Percentiles rank a stretch among this genome's conserved stretches.
Conservation (phyloP, 371 early-diverging fungal species). For the Haplosporangium sp. region DNA sequence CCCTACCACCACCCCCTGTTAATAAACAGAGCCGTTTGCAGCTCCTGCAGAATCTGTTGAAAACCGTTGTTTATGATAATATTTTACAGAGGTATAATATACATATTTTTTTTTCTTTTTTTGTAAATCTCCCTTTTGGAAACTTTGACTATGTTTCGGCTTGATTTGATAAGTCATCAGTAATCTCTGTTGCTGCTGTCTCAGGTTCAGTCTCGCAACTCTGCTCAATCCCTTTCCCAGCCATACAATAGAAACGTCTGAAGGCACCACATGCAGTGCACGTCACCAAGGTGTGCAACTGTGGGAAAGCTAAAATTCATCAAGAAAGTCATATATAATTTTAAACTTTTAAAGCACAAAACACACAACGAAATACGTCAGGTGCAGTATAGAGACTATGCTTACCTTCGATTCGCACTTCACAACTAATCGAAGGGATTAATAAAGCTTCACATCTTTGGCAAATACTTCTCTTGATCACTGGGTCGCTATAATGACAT, state of each 20-base stretch:
- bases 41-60: too few relatives aligned
- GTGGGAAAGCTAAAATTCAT: slow-evolving; percentile 31
- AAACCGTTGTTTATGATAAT: too few relatives aligned
- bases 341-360: too few relatives aligned
- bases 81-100: neutral
- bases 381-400: too few relatives aligned
- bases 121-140: too few relatives aligned
- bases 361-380: too few relatives aligned
- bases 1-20: too few relatives aligned
- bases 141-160: neutral
- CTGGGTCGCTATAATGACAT: slow-evolving; percentile 26
- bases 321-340: neutral
- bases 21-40: too few relatives aligned
- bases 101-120: slow-evolving; percentile 1
- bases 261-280: slow-evolving; percentile 51
- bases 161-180: neutral
- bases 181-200: slow-evolving; percentile 3
- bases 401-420: slow-evolving; percentile 42
- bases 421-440: slow-evolving; percentile 38
- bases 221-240: slow-evolving; percentile 35
- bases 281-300: slow-evolving; percentile 32
- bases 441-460: slow-evolving; percentile 46
- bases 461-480: slow-evolving; percentile 38
- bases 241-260: slow-evolving; percentile 49
- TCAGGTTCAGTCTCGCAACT: slow-evolving; percentile 11